Evolutionary conservation across 1,284 basidiomycete species (phyloP), one percentile per base, ranked within the genome.

Genomic region (Ceratobasidium theobromae): DNA sequence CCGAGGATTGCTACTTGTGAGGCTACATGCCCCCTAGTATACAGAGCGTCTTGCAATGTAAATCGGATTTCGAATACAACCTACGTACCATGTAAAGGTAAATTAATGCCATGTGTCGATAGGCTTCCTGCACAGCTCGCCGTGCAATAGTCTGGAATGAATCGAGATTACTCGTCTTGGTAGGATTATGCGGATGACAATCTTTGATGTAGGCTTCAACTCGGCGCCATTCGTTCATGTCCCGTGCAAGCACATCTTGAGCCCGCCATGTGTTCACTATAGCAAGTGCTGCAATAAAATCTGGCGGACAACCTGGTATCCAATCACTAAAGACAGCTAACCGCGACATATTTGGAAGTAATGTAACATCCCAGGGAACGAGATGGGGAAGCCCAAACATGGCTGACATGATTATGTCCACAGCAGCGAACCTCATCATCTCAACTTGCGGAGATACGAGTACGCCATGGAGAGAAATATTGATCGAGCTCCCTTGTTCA

Each of bases 61-160:
- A 4, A 21, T n/a, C 12, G 21, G 3, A 16, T 18, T 16, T n/a
- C 25, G 8, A n/a, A n/a, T 16, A n/a, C 40, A 43, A 43, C 40
- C 16, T 9, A 25, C 58, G 35, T 12, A 43, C 58, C 58, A 64
- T 64, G 16, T 52, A 64, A 12, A 52, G 23, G n/a, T 64, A 52
- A 23, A 52, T 30, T 8, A 64, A 48, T 18, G 49, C 14, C n/a
- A 27, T 43, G 48, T 64, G 58, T 9, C 58, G 58, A 35, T 33
- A 64, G 35, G 32, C 38, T 35, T 64, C 58, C 11, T 52, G 33
- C 21, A 41, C 27, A 18, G 58, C 46, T 4, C 51, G 21, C 11
- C 27, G 32, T n/a, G 46, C 58, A 16, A 51, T 43, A 18, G 16
- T 43, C 21, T 18, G 16, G 16, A 14, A 43, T 5, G 40, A n/a